A percentile compares a stretch with the other conserved stretches of the same genome.
Evolutionary conservation across 768 basidiomycete species (phyloP).

Genomic region (Ephemerocybe angulata): DNA sequence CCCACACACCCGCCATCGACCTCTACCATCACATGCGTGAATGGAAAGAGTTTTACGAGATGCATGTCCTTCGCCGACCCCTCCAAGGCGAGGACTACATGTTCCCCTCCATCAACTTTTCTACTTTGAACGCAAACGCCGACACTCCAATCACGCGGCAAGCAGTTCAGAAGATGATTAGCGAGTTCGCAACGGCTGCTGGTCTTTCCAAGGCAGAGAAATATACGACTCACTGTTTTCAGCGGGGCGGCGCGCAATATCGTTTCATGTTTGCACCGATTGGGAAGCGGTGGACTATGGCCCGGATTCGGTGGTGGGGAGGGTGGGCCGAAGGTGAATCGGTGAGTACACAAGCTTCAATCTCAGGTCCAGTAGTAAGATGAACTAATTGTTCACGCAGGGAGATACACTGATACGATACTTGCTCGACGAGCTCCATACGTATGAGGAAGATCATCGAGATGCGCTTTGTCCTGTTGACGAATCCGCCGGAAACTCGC

Average conservation of each 20-base stretch:
- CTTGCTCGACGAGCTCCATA: constrained; percentile 25
- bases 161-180: constrained; percentile 24
- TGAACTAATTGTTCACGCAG: constrained; percentile 11
- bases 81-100: constrained; percentile 26
- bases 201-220: constrained; percentile 10
- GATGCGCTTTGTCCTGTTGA: constrained; percentile 12
- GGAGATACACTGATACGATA: constrained; percentile 22
- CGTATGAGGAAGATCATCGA: constrained; percentile 21
- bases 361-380: neutral
- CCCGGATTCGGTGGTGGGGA: constrained; percentile 32
- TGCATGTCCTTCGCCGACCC: constrained; percentile 10
- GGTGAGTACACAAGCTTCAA: constrained; percentile 9
- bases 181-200: constrained; percentile 17
- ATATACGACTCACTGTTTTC: constrained; percentile 31
- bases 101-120: constrained; percentile 27
- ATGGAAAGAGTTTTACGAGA: constrained; percentile 15
- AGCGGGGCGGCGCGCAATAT: constrained; percentile 32
- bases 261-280: constrained; percentile 32
- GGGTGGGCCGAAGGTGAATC: constrained; percentile 30
- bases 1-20: constrained; percentile 14
- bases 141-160: neutral
- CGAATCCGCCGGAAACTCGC: neutral
- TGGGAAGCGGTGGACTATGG: constrained; percentile 25
- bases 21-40: constrained; percentile 18
- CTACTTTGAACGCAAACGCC: constrained; percentile 11